Percentiles rank a stretch among this genome's conserved stretches.
phyloP scores from a whole-genome alignment of 768 basidiomycete species.

The Amanita rubescens region DNA sequence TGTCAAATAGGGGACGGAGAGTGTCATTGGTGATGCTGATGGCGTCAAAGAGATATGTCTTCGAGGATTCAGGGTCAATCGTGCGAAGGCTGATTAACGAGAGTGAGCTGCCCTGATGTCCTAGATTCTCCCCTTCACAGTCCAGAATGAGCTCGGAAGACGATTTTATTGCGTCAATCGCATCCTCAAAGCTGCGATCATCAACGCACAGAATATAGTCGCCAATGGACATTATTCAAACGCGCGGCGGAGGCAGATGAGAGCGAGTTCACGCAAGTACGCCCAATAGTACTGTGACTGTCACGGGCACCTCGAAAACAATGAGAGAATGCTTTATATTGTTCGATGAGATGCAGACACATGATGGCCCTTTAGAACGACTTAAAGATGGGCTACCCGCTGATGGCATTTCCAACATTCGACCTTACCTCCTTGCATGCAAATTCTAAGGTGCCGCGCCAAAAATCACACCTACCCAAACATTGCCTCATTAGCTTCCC shows the following conservation, averaged over 20 bases:
- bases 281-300: too few species aligned
- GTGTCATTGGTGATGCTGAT: background rate
- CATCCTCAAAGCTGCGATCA: background rate
- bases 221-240: background rate
- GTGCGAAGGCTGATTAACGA: conserved; percentile 11
- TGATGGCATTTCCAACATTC: conserved; percentile 24
- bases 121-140: conserved; percentile 12
- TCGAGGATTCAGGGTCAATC: background rate
- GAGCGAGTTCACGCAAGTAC: background rate
- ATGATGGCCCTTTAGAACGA: conserved; percentile 41
- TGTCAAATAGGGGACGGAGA: conserved; percentile 9
- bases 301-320: conserved; percentile 26
- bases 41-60: conserved; percentile 11
- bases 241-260: background rate
- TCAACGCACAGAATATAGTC: background rate
- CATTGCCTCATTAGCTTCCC: conserved; percentile 30
- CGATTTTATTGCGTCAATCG: background rate
- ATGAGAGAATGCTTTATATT: conserved; percentile 40
- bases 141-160: conserved; percentile 9
- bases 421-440: conserved; percentile 50
- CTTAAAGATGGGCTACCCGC: conserved; percentile 26
- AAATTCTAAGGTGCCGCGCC: conserved; percentile 49
- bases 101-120: conserved; percentile 4
- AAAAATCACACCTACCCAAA: conserved; percentile 12
- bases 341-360: conserved; percentile 45